A percentile compares a stretch with the other conserved stretches of the same genome.
Evolutionary conservation across 2,329 filamentous ascomycete genomes (phyloP).

Genomic region (Geosmithia morbida): DNA sequence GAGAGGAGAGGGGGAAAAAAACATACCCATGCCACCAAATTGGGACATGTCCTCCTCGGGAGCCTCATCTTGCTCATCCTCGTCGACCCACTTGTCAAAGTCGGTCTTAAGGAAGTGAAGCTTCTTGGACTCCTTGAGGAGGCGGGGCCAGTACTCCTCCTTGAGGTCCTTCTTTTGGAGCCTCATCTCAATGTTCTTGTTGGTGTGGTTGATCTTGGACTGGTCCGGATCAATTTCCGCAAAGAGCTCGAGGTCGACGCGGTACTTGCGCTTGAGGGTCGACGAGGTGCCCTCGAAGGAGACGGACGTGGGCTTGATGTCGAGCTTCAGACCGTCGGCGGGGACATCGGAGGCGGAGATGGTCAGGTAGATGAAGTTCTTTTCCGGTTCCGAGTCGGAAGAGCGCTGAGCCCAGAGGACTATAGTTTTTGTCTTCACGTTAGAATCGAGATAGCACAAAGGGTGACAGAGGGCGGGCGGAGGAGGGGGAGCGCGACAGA

Average conservation of each 20-base stretch:
- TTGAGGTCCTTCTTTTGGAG: conserved; percentile 95
- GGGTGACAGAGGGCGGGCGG: too few species aligned
- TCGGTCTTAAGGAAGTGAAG: conserved; percentile 95
- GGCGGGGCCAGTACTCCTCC: conserved; percentile 87
- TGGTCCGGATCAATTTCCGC: conserved; percentile 77
- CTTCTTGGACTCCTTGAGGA: conserved; percentile 83
- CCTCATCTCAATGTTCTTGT: conserved; percentile 78
- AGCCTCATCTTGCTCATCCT: conserved; percentile 93
- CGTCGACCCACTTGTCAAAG: conserved; percentile 98
- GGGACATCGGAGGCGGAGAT: conserved; percentile 80
- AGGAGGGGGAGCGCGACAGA: too few species aligned
- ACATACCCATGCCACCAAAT: conserved; percentile 51
- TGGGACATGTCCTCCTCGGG: conserved; percentile 65
- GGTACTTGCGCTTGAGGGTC: conserved; percentile 76
- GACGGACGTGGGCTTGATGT: conserved; percentile 64
- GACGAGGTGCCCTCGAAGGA: conserved; percentile 72
- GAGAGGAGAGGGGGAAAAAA: not conserved
- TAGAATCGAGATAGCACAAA: too few species aligned
- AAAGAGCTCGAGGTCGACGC: conserved; percentile 76
- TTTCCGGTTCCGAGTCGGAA: conserved; percentile 59
- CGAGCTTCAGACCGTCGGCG: conserved; percentile 61
- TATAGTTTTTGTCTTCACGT: conserved; percentile 17
- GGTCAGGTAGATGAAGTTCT: conserved; percentile 92
- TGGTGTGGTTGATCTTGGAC: conserved; percentile 78
- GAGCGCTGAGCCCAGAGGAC: conserved; percentile 99